Evolutionary conservation across 192 early-diverging fungal genomes (phyloP).

Genomic region (Linnemannia zychae): DNA sequence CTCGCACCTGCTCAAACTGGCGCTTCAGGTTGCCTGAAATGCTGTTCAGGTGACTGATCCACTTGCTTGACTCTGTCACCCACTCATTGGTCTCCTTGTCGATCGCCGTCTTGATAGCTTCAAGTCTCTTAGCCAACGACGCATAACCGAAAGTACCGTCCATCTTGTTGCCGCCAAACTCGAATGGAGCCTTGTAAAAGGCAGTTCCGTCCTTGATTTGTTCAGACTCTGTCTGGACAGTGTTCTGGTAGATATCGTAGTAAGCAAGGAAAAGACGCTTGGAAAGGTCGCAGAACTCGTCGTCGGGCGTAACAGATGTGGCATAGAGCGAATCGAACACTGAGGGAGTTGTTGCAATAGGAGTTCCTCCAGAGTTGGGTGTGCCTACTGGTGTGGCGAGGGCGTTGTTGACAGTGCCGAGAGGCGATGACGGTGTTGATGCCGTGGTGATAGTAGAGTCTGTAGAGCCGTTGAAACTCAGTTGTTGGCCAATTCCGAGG

Average conservation of each 20-base stretch:
- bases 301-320: conserved; percentile 41
- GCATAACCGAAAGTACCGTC: conserved; percentile 63
- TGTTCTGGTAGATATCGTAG: conserved; percentile 66
- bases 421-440: conserved; percentile 33
- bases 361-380: conserved; percentile 38
- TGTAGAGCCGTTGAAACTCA: conserved; percentile 16
- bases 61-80: conserved; percentile 57
- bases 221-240: conserved; percentile 59
- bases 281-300: conserved; percentile 66
- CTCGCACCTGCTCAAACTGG: conserved; percentile 69
- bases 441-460: conserved; percentile 11
- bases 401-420: neutral
- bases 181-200: conserved; percentile 65
- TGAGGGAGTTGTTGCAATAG: conserved; percentile 17
- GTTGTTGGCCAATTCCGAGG: conserved; percentile 49
- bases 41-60: conserved; percentile 64
- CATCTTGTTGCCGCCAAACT: conserved; percentile 66
- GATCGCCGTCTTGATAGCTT: conserved; percentile 57
- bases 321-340: conserved; percentile 59
- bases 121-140: conserved; percentile 59
- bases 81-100: conserved; percentile 65
- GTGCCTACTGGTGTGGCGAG: conserved; percentile 40
- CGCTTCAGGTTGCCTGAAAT: conserved; percentile 67
- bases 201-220: conserved; percentile 61
- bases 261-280: conserved; percentile 71